These are phyloP conservation scores for Crithidia mellificae DNA, from an alignment of 208 protist genomes.

Conservation along the genomic window DNA sequence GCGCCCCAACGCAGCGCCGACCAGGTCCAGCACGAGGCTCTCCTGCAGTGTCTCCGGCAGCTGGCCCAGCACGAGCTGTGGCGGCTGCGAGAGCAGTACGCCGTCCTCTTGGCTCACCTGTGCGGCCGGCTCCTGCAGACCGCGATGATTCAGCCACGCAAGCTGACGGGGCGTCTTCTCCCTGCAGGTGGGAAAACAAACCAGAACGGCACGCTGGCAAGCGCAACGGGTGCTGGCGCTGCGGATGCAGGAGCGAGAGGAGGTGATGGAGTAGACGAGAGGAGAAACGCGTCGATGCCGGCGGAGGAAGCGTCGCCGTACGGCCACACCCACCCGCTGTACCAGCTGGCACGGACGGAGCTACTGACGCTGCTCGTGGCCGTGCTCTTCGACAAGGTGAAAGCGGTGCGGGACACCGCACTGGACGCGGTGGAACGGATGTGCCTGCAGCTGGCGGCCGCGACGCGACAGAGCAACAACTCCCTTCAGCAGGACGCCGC, in stretches of 20 bases:
- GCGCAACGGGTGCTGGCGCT: not conserved
- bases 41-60: slow-evolving; percentile 49
- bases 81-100: slow-evolving; percentile 73
- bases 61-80: slow-evolving; percentile 73
- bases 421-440: slow-evolving; percentile 53
- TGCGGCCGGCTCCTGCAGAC: slow-evolving; percentile 52
- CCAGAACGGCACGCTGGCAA: not conserved
- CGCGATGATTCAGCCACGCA: slow-evolving; percentile 17
- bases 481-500: slow-evolving; percentile 9
- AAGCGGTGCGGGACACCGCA: slow-evolving; percentile 69
- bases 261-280: not conserved
- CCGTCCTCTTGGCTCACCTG: slow-evolving; percentile 62
- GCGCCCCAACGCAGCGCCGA: slow-evolving; percentile 24
- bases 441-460: slow-evolving; percentile 33
- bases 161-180: not conserved
- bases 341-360: slow-evolving; percentile 60
- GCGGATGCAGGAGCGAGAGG: not conserved
- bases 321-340: slow-evolving; percentile 45
- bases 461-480: slow-evolving; percentile 15
- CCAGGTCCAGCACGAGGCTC: slow-evolving; percentile 45
- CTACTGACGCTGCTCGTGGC: slow-evolving; percentile 71
- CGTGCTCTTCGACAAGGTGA: slow-evolving; percentile 82
- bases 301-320: slow-evolving; percentile 6
- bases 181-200: not conserved
- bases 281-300: not conserved